Conservation (phyloP, 305 asterid genomes). For the Fraxinus ornus region DNA sequence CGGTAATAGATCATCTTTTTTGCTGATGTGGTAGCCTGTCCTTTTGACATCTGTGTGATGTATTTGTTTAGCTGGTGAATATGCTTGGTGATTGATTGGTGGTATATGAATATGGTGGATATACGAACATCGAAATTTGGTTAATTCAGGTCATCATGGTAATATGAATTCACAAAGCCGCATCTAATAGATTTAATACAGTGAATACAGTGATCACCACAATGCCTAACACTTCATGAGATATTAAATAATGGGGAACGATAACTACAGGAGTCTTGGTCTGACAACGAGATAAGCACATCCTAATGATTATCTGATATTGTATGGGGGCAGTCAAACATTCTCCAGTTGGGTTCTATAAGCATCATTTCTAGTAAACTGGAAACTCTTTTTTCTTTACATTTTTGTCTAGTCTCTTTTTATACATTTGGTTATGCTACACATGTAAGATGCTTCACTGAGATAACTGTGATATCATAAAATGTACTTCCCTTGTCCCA, state of each 20-base stretch:
- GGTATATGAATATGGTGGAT: background rate
- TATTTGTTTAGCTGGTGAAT: background rate
- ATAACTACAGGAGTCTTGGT: background rate
- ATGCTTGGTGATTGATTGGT: background rate
- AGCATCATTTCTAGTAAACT: background rate
- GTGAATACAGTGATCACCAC: background rate
- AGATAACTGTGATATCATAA: background rate
- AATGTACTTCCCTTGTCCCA: too few relatives aligned
- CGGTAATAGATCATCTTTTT: background rate
- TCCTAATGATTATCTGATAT: background rate
- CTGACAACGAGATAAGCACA: background rate
- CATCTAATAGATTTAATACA: background rate
- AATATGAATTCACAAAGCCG: background rate
- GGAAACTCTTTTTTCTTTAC: background rate
- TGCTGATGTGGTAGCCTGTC: background rate
- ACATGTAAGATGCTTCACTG: background rate
- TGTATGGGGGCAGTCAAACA: background rate
- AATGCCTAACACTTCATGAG: background rate
- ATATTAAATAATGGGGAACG: background rate
- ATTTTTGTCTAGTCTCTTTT: background rate
- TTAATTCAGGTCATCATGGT: background rate
- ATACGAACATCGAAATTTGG: background rate
- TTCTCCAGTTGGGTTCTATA: background rate
- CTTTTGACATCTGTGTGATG: background rate
- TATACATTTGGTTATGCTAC: background rate